phyloP scores from a whole-genome alignment of 2,329 filamentous ascomycete species.

The Neonectria hederae region DNA sequence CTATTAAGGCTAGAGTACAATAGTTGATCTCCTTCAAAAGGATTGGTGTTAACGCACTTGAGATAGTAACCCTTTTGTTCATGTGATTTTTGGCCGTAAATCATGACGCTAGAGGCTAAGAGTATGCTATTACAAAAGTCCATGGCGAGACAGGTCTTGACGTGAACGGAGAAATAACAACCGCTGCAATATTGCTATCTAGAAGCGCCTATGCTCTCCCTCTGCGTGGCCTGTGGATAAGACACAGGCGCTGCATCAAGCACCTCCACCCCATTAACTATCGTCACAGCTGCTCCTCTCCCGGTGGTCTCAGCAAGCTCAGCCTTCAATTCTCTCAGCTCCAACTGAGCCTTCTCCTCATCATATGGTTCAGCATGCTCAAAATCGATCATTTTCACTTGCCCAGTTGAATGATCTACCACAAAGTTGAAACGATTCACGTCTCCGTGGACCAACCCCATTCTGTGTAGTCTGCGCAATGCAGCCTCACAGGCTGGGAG shows the following conservation, averaged over 20 bases:
- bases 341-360: slow-evolving; percentile 12
- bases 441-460: slow-evolving; percentile 31
- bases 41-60: no score
- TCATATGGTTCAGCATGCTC: slow-evolving; percentile 21
- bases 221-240: background rate
- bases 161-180: background rate
- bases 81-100: no score
- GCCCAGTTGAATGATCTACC: slow-evolving; percentile 15
- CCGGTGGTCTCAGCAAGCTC: slow-evolving; percentile 1
- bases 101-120: no score
- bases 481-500: no score
- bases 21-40: no score
- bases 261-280: background rate
- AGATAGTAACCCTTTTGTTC: no score
- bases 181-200: background rate
- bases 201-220: background rate
- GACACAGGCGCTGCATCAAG: background rate
- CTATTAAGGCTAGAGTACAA: no score
- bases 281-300: slow-evolving; percentile 1
- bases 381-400: slow-evolving; percentile 31
- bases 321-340: slow-evolving; percentile 7
- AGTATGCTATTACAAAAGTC: background rate
- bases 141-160: background rate
- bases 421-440: slow-evolving; percentile 32
- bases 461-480: slow-evolving; percentile 28